phyloP scores from a whole-genome alignment of 2,329 filamentous ascomycete genomes.

The Chaetomium sp. region DNA sequence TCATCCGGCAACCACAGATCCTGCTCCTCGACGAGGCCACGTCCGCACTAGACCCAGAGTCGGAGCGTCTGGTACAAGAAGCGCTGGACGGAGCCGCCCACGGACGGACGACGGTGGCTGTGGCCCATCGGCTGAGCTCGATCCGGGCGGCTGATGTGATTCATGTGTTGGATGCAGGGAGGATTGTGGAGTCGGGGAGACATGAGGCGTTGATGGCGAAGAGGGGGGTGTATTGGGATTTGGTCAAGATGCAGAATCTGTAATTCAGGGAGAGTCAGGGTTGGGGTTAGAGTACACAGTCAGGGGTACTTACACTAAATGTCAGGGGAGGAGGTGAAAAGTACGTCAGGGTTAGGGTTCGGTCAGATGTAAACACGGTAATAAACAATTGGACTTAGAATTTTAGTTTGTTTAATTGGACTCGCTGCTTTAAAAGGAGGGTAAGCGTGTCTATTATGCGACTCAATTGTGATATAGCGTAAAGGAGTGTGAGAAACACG shows the following conservation, averaged over 20 bases:
- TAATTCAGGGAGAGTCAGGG: constrained; percentile 29
- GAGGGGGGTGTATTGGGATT: constrained; percentile 67
- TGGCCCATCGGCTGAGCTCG: constrained; percentile 84
- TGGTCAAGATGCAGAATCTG: constrained; percentile 74
- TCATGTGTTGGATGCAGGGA: constrained; percentile 90
- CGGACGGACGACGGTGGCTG: constrained; percentile 85
- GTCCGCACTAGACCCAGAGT: constrained; percentile 67
- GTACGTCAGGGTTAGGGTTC: too few relatives aligned
- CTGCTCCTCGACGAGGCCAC: constrained; percentile 79
- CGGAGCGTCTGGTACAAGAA: constrained; percentile 72
- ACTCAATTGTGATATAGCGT: too few relatives aligned
- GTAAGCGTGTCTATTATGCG: too few relatives aligned
- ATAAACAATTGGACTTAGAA: too few relatives aligned
- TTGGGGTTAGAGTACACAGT: too few relatives aligned
- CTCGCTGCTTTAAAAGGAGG: too few relatives aligned
- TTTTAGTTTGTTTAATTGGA: too few relatives aligned
- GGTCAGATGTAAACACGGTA: too few relatives aligned
- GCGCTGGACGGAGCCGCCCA: constrained; percentile 76
- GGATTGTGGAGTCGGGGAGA: constrained; percentile 76
- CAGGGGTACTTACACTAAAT: too few relatives aligned
- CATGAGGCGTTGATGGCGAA: constrained; percentile 66
- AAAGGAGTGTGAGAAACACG: too few relatives aligned
- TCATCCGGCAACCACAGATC: constrained; percentile 86
- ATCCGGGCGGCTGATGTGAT: constrained; percentile 94
- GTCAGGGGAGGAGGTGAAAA: too few relatives aligned